phyloP scores from a whole-genome alignment of 441 rosid genomes.

The Adansonia gregorii region DNA sequence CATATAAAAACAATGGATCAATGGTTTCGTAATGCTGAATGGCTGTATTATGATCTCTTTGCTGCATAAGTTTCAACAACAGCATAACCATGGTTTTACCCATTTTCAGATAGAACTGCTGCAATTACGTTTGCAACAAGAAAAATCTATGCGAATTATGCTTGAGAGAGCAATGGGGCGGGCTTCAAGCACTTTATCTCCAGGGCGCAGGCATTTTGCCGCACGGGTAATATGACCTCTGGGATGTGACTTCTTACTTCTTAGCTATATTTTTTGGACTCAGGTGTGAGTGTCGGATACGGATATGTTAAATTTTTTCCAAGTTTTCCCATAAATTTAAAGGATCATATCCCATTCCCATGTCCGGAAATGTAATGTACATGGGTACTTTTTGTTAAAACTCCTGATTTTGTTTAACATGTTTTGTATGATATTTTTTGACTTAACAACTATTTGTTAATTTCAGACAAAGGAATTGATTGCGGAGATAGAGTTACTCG shows the following conservation, averaged over 20 bases:
- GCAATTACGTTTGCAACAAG: conserved; percentile 75
- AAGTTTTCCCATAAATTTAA: no score
- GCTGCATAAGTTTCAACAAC: conserved; percentile 3
- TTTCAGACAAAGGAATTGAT: conserved; percentile 78
- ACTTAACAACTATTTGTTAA: conserved; percentile 22
- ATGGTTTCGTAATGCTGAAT: not conserved
- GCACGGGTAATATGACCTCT: conserved; percentile 48
- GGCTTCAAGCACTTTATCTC: conserved; percentile 84
- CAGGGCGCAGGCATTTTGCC: conserved; percentile 83
- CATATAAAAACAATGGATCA: conserved; percentile 14
- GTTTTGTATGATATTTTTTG: not conserved
- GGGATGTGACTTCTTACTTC: not conserved
- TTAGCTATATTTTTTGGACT: not conserved
- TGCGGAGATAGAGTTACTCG: conserved; percentile 75
- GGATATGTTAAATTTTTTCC: no score
- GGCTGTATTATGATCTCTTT: not conserved
- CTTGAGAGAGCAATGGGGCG: conserved; percentile 91
- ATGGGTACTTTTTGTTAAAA: no score
- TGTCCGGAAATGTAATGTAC: no score
- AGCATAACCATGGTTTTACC: conserved; percentile 15
- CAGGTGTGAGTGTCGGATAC: no score
- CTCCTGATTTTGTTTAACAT: not conserved
- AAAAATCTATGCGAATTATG: conserved; percentile 68
- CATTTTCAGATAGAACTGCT: conserved; percentile 72
- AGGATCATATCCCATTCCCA: no score